Evolutionary conservation across 1,284 basidiomycete genomes (phyloP).

Genomic region (Termitomyces sp.): DNA sequence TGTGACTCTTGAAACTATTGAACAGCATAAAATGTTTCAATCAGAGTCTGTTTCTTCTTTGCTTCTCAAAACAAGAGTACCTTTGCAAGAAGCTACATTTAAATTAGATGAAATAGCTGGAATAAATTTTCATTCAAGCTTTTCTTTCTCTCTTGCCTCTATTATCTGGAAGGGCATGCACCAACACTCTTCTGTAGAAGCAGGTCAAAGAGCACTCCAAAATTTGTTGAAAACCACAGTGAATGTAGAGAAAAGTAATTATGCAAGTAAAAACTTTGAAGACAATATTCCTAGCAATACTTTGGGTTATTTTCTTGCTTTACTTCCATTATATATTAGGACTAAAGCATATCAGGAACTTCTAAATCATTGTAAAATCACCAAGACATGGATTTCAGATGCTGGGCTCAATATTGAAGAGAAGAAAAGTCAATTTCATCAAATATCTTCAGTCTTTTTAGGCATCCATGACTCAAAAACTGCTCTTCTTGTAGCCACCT

Average conservation of each 20-base stretch:
- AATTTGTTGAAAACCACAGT: constrained; percentile 55
- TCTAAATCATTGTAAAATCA: constrained; percentile 56
- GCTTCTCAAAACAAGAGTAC: constrained; percentile 59
- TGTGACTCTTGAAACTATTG: constrained; percentile 65
- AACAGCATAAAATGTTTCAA: constrained; percentile 53
- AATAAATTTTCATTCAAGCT: constrained; percentile 73
- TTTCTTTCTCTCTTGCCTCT: constrained; percentile 77
- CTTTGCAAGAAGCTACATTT: constrained; percentile 62
- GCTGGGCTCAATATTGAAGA: constrained; percentile 36
- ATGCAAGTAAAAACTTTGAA: constrained; percentile 32
- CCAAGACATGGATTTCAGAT: constrained; percentile 42
- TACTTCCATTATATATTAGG: constrained; percentile 68
- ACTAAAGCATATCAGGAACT: constrained; percentile 50
- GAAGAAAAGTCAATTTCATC: constrained; percentile 47
- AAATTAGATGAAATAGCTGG: constrained; percentile 75
- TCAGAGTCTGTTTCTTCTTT: constrained; percentile 49
- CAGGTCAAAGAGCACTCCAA: constrained; percentile 55
- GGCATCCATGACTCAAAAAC: constrained; percentile 58
- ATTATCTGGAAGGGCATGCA: constrained; percentile 84
- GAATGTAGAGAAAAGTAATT: constrained; percentile 37
- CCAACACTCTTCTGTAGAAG: constrained; percentile 55
- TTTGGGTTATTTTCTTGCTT: constrained; percentile 77
- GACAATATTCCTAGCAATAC: constrained; percentile 51
- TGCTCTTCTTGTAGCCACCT: constrained; percentile 71
- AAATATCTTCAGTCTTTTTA: constrained; percentile 55